Conservation (phyloP, 2,329 filamentous ascomycete species). For the Penicillium sp. region DNA sequence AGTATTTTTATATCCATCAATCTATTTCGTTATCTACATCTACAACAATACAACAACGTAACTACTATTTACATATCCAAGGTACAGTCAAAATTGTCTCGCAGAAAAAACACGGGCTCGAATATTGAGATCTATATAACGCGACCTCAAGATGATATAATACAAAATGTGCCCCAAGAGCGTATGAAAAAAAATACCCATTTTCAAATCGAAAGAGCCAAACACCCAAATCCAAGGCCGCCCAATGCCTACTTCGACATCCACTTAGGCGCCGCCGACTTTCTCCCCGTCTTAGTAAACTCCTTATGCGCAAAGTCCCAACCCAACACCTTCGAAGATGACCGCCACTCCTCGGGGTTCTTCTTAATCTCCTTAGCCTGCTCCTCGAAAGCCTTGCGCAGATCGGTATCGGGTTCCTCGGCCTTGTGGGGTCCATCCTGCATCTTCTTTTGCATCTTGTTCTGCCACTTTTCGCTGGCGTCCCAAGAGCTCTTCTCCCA, state of each 20-base stretch:
- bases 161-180: constrained; percentile 21
- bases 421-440: constrained; percentile 45
- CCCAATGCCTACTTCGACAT: constrained; percentile 21
- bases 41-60: not conserved
- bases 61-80: not conserved
- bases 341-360: constrained; percentile 67
- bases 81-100: not conserved
- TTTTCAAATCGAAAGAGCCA: constrained; percentile 21
- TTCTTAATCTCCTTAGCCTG: constrained; percentile 69
- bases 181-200: constrained; percentile 25
- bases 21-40: not conserved
- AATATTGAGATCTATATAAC: constrained; percentile 14
- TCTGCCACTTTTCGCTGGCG: constrained; percentile 55
- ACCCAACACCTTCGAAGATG: constrained; percentile 54
- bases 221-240: constrained; percentile 15
- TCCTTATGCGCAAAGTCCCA: constrained; percentile 41
- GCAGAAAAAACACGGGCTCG: not conserved
- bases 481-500: constrained; percentile 68
- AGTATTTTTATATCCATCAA: constrained; percentile 18
- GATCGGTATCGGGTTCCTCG: constrained; percentile 26
- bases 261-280: constrained; percentile 14
- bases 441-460: constrained; percentile 45
- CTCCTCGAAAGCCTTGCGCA: constrained; percentile 57
- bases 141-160: constrained; percentile 15
- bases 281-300: constrained; percentile 22